Conservation (phyloP, 1,284 basidiomycete genomes). For the Trametes hirsuta region DNA sequence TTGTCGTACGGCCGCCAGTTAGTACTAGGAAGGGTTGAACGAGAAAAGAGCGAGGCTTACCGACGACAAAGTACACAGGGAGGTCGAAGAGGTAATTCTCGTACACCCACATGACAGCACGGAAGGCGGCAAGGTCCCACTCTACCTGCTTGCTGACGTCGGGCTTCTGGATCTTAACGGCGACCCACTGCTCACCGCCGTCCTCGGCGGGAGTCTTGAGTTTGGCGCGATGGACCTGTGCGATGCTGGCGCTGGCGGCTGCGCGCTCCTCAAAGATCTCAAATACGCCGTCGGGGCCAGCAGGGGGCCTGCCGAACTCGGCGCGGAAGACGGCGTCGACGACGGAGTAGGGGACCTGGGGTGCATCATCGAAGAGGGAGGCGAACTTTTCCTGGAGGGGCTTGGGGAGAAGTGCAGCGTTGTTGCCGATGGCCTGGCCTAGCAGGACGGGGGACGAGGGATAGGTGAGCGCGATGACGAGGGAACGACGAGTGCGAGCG, state of each 20-base stretch:
- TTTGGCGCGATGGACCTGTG: constrained; percentile 85
- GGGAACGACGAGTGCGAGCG: constrained; percentile 28
- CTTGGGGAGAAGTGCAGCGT: constrained; percentile 80
- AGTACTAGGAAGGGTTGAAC: not conserved
- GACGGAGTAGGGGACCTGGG: constrained; percentile 75
- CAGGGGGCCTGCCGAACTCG: constrained; percentile 70
- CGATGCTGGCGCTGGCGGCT: constrained; percentile 85
- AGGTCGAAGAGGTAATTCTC: constrained; percentile 77
- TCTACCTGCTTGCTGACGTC: constrained; percentile 84
- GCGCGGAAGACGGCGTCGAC: constrained; percentile 72
- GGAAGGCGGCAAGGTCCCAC: constrained; percentile 75
- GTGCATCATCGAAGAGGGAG: constrained; percentile 84
- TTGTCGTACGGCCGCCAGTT: not conserved
- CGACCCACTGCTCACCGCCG: constrained; percentile 58
- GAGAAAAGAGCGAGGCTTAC: constrained; percentile 40
- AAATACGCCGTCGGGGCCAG: constrained; percentile 75
- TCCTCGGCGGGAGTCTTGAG: constrained; percentile 48
- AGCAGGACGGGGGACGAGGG: not conserved
- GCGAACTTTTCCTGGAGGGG: constrained; percentile 84
- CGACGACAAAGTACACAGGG: constrained; percentile 76
- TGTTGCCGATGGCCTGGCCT: constrained; percentile 82
- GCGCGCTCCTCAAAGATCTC: constrained; percentile 75
- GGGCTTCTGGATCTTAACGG: constrained; percentile 92
- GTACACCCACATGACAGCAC: constrained; percentile 74
- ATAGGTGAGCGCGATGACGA: not conserved